These are phyloP conservation scores for Eucalyptus marginata DNA, from an alignment of 345 rosid genomes.

Conservation along the genomic window DNA sequence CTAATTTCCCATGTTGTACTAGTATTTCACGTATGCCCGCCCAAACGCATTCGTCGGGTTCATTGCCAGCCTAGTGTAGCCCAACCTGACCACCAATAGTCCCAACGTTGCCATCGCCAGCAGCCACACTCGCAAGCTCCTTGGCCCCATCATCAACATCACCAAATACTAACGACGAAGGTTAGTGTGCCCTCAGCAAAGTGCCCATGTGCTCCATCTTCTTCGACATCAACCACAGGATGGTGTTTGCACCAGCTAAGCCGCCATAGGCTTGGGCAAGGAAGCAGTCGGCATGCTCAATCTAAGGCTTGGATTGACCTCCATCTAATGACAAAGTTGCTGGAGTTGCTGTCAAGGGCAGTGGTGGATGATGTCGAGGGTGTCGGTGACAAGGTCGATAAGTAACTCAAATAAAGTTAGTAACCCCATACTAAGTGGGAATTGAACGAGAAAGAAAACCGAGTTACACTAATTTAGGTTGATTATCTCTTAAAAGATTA, in stretches of 20 bases:
- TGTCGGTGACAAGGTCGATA: background rate
- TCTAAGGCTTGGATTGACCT: background rate
- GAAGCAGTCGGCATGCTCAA: background rate
- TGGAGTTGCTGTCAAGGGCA: conserved; percentile 14
- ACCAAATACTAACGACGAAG: conserved; percentile 19
- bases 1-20: conserved; percentile 50
- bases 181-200: conserved; percentile 39
- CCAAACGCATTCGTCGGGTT: conserved; percentile 59
- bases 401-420: background rate
- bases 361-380: conserved; percentile 3
- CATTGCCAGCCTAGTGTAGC: conserved; percentile 54
- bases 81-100: conserved; percentile 20
- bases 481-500: background rate
- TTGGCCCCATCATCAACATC: conserved; percentile 37
- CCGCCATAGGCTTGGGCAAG: conserved; percentile 16
- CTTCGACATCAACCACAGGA: conserved; percentile 24
- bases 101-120: conserved; percentile 17
- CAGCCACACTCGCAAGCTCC: conserved; percentile 24
- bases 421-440: background rate
- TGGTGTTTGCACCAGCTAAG: conserved; percentile 9
- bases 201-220: conserved; percentile 26
- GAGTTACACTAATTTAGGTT: background rate
- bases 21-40: conserved; percentile 48
- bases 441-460: background rate
- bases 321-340: conserved; percentile 7